phyloP scores from a whole-genome alignment of 78 protist genomes.

The Thecamonas trahens region DNA sequence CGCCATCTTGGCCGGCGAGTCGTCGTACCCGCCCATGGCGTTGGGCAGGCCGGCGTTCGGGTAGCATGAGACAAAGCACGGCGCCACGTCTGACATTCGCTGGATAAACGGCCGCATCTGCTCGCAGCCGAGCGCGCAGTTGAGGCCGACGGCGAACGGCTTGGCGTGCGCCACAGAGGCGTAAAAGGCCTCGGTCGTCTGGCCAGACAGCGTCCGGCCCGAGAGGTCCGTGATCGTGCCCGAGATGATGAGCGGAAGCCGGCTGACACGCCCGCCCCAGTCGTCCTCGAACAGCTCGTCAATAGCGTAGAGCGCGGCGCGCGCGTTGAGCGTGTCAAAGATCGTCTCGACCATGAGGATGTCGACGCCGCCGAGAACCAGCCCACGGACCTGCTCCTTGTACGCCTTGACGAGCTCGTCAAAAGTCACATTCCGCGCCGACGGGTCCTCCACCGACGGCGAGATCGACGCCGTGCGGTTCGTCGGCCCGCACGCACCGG shows the following conservation, averaged over 20 bases:
- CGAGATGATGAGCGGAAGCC: conserved; percentile 49
- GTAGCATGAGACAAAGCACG: conserved; percentile 51
- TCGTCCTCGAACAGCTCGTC: conserved; percentile 64
- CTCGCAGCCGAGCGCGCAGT: conserved; percentile 95
- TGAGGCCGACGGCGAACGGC: conserved; percentile 79
- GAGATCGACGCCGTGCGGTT: conserved; percentile 88
- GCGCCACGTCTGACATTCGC: conserved; percentile 26
- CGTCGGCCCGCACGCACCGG: conserved; percentile 98
- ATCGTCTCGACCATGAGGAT: conserved; percentile 95
- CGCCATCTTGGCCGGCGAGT: conserved; percentile 82
- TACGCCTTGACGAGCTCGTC: conserved; percentile 88
- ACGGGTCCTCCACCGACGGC: conserved; percentile 91
- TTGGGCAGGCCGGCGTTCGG: conserved; percentile 97
- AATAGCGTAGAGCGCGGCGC: conserved; percentile 87
- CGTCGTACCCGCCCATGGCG: conserved; percentile 90
- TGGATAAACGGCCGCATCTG: conserved; percentile 86
- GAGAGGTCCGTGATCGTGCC: conserved; percentile 92
- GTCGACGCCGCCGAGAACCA: conserved; percentile 93
- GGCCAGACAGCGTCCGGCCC: conserved; percentile 96
- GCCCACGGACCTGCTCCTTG: conserved; percentile 74
- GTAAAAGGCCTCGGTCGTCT: conserved; percentile 90
- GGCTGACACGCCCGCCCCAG: background rate
- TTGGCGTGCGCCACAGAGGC: conserved; percentile 54
- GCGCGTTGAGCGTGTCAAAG: conserved; percentile 94
- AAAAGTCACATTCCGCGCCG: conserved; percentile 73